Base-by-base conservation (phyloP, 306 rosid genomes). In the Luffa acutangula region DNA sequence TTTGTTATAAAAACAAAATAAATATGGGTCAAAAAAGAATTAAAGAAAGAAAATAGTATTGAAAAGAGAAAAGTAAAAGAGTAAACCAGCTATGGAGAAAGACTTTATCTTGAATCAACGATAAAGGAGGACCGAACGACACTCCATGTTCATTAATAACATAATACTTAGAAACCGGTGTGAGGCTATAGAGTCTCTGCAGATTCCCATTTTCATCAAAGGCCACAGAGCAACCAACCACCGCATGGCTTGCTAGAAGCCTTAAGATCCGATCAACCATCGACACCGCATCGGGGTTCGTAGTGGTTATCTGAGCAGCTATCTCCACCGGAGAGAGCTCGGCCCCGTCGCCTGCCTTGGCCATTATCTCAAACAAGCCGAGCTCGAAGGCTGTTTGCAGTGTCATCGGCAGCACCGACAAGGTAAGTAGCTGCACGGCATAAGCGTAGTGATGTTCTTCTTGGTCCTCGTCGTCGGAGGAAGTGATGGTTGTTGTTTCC, bases 21-120 rank as follows among this genome's bases (percentile, higher is more conserved):
- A 25, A 25, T 25, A 25, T 25, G 31, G n/a, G n/a, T n/a, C n/a
- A 25, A 25, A 25, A 25, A 25, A 25, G 31, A 25, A 25, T 25
- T 25, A 25, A 14, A 53, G 6, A 53, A 53, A 12, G 4, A 0
- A 45, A 45, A 7, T 0, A 0, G 9, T 1, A 71, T 9, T 17
- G 11, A 31, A 48, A 51, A 2, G 7, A 8, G 53, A 12, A 25
- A 48, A 5, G 31, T 3, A 10, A 15, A 4, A 15, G 18, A 57
- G 51, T 79, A 31, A 0, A 91, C 91, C 94, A 88, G 75, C 77
- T 81, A 1, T 82, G 59, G 2, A 90, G 41, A 78, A 49, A 65
- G 84, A 83, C 54, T 34, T 88, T 78, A 41, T 87, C 87, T 7
- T 86, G 87, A 2, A 4, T 0, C 65, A 85, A 57, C 1, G 84